Conservation (phyloP, 208 protist genomes). For the Leishmania tarentolae region DNA sequence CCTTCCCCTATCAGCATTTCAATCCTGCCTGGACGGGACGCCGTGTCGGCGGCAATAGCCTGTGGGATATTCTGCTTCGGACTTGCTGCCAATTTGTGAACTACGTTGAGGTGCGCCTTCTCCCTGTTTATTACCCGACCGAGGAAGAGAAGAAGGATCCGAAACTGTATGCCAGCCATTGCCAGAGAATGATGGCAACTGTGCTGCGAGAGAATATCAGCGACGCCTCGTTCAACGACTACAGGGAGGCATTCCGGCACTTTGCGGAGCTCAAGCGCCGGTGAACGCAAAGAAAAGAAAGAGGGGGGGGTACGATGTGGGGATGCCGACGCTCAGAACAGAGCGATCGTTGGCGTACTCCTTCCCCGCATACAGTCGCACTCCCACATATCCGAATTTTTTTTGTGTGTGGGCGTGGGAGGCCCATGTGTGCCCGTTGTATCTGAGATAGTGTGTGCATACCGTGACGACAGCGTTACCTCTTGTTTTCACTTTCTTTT, state of each 20-base stretch:
- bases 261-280: conserved; percentile 25
- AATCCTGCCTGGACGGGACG: conserved; percentile 87
- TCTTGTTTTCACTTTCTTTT: background rate
- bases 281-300: background rate
- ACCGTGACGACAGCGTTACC: background rate
- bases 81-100: conserved; percentile 88
- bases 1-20: conserved; percentile 87
- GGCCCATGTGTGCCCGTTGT: background rate
- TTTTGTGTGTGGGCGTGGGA: background rate
- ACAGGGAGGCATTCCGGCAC: conserved; percentile 37
- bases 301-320: background rate
- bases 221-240: conserved; percentile 66
- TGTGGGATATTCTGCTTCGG: conserved; percentile 68
- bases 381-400: background rate
- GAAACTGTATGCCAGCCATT: conserved; percentile 78
- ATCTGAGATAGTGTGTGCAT: background rate
- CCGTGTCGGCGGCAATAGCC: conserved; percentile 64
- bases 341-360: background rate
- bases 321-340: background rate
- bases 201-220: conserved; percentile 67
- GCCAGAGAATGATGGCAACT: conserved; percentile 84
- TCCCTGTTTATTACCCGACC: conserved; percentile 90
- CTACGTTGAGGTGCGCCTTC: conserved; percentile 67
- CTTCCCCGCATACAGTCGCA: background rate
- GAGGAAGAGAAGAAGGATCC: conserved; percentile 76